Evolutionary conservation across 2,329 filamentous ascomycete genomes (phyloP).

Genomic region (Cryphonectria radicalis): DNA sequence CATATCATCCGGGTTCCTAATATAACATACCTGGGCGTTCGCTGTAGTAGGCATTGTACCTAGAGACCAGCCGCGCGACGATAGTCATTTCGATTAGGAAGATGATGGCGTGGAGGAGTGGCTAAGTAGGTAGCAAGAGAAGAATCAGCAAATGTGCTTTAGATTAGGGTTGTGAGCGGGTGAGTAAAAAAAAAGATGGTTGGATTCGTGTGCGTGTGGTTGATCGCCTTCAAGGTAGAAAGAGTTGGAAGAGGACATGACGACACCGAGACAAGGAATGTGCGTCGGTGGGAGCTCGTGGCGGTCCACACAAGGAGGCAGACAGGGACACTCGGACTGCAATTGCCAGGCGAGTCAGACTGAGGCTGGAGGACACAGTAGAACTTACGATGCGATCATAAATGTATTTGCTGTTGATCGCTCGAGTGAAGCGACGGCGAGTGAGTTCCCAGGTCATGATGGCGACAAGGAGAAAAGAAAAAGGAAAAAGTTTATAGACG

Average conservation of each 20-base stretch:
- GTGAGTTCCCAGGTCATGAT: constrained; percentile 63
- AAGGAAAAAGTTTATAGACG: background rate
- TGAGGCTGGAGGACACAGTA: constrained; percentile 17
- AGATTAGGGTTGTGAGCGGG: background rate
- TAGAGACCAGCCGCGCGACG: constrained; percentile 77
- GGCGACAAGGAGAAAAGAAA: constrained; percentile 8
- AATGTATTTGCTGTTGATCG: constrained; percentile 73
- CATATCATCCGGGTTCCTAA: constrained; percentile 19
- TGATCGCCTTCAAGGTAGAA: constrained; percentile 1
- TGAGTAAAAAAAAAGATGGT: background rate
- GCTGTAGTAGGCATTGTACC: constrained; percentile 94
- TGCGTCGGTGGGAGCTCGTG: background rate
- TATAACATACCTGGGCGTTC: constrained; percentile 78
- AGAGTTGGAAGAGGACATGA: constrained; percentile 16
- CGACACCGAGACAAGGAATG: constrained; percentile 20
- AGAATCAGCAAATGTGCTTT: constrained; percentile 23
- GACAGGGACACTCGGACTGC: constrained; percentile 11
- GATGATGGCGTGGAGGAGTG: constrained; percentile 81
- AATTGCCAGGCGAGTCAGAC: constrained; percentile 14
- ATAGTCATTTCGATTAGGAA: constrained; percentile 89
- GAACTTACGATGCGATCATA: constrained; percentile 72
- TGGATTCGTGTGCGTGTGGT: background rate
- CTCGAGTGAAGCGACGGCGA: constrained; percentile 64
- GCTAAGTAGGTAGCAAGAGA: constrained; percentile 56
- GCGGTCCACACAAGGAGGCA: constrained; percentile 17